Evolutionary conservation across 2,329 filamentous ascomycete genomes (phyloP), one percentile per base, ranked within the genome.

Genomic region (Venturia carpophila): DNA sequence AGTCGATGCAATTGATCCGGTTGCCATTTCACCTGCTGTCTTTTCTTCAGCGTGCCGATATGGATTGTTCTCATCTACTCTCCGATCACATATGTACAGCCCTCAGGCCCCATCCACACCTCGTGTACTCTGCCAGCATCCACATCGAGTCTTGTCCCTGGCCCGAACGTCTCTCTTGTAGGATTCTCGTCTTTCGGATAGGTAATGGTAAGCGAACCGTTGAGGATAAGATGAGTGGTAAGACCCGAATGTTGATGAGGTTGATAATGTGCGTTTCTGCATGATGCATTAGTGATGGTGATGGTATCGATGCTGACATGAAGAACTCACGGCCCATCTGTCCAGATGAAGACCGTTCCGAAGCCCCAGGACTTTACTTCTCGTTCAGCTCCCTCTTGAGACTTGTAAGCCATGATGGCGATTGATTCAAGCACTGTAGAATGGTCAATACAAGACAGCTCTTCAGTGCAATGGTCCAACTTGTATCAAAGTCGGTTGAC

Each of bases 301-400:
- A 17, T 24, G 15, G 17, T 63, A 41, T 15, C 66, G 65, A 34
- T 64, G 60, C 42, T 55, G 30, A 34, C 66, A 49, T 19, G 64
- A 41, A 30, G 42, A 66, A 81, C 84, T 73, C 81, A 90, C 87
- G 86, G 84, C 27, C 79, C 77, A 74, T 91, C 88, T 9, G 82
- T 85, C 87, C 88, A 91, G 2, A 87, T 90, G 68, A 89, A 89
- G 71, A 89, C 87, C 62, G 85, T 79, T 2, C 73, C 69, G 72
- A 90, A 91, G 1, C 88, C 88, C 87, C 88, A 90, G 1, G 83
- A 84, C 43, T 80, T 80, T 34, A 91, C 87, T 71, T 88, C 78
- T 62, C 78, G 75, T 73, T 91, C 87, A 45, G 79, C 58, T 42
- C 42, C 58, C 10, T 13, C n/a, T 21, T 60, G 58, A 42, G 58